Conservation (phyloP, 1,139 yeast species). For the Magnusiomyces tetraspermus region DNA sequence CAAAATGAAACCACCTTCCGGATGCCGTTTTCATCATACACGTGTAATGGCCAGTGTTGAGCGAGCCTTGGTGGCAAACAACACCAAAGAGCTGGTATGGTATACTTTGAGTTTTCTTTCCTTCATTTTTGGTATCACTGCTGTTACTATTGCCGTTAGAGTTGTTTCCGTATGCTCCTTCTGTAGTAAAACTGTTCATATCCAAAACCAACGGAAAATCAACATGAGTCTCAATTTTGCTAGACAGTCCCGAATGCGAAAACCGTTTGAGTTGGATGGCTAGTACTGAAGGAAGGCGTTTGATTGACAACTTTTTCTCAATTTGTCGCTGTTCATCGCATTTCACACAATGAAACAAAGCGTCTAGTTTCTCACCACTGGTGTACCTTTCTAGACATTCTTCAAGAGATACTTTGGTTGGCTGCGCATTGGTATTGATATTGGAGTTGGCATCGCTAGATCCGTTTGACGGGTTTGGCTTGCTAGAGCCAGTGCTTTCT, state of each 20-base stretch:
- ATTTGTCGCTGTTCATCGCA: conserved; percentile 60
- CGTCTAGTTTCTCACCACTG: conserved; percentile 63
- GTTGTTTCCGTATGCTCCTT: conserved; percentile 11
- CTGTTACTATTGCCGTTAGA: conserved; percentile 17
- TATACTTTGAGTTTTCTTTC: conserved; percentile 17
- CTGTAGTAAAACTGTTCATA: conserved; percentile 50
- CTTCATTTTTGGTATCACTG: neutral
- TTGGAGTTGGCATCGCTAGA: no score
- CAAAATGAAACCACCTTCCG: conserved; percentile 80
- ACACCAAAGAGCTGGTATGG: conserved; percentile 76
- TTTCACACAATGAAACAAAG: conserved; percentile 55
- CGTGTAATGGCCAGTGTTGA: conserved; percentile 90
- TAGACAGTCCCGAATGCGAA: conserved; percentile 62
- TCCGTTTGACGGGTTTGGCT: no score
- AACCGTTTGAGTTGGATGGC: conserved; percentile 82
- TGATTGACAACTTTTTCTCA: conserved; percentile 58
- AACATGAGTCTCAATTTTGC: conserved; percentile 70
- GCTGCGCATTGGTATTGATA: neutral
- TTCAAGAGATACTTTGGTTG: conserved; percentile 32
- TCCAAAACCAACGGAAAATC: conserved; percentile 64
- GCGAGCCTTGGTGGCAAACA: conserved; percentile 83
- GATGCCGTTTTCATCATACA: conserved; percentile 62
- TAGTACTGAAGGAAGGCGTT: conserved; percentile 64
- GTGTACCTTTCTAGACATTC: conserved; percentile 74
- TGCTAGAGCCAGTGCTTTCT: no score